Base-by-base conservation (phyloP, 176 grass and related monocot genomes). In the Stipa capillata region DNA sequence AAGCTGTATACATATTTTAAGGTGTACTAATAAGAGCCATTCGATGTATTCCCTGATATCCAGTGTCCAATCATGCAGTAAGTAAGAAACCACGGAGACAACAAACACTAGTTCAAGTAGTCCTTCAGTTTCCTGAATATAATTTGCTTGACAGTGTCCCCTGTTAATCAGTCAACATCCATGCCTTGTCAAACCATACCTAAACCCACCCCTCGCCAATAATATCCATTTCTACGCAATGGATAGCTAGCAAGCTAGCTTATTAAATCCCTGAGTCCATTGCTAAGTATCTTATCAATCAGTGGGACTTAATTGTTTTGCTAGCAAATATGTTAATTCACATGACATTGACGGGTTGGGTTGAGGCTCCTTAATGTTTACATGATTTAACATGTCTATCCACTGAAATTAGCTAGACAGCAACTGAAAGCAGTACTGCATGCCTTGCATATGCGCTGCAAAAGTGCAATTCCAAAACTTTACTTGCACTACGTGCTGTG, bases 121-220 rank as follows among this genome's bases (percentile, higher is more conserved):
- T n/a, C n/a, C 76, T 50, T 33, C 36, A 15, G n/a, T 50, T 75
- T 24, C 32, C 56, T 66, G 23, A 72, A 77, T 69, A 73, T 56
- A 71, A 87, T 91, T 85, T 72, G 55, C 75, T 76, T 32, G 57
- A 24, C n/a, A n/a, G n/a, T 52, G 29, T 76, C 48, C 70, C 80
- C 73, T 82, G 86, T 89, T 89, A 82, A 64, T 56, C 55, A 69
- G 91, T 93, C 91, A 76, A 76, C 91, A 90, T 90, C 86, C 63
- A 66, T 89, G 79, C 56, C 75, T 89, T 86, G 70, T 89, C 86
- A 80, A 82, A 79, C 28, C 37, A 58, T 53, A 89, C 91, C 81
- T 89, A 90, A 90, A 85, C 64, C n/a, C n/a, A n/a, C n/a, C n/a
- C n/a, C n/a, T n/a, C n/a, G n/a, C n/a, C 77, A 81, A 59, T 77